phyloP scores from a whole-genome alignment of 129 eudicot genomes.

The Helichrysum umbraculigerum region DNA sequence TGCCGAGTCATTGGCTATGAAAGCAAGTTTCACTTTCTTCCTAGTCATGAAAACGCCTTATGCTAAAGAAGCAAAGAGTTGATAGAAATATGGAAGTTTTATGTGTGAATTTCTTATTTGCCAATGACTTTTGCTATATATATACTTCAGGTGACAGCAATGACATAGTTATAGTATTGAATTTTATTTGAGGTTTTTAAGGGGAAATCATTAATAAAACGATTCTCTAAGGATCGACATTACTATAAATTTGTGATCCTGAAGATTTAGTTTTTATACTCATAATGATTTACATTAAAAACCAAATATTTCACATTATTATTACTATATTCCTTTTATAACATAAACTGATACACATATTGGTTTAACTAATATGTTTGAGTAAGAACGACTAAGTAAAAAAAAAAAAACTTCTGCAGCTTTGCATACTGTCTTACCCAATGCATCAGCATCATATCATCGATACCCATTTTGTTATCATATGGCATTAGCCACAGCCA shows the following conservation, averaged over 20 bases:
- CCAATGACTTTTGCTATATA: constrained; percentile 36
- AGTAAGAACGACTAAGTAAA: background rate
- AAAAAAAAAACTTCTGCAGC: background rate
- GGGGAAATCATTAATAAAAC: background rate
- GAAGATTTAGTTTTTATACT: background rate
- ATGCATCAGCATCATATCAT: background rate
- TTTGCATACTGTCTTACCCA: background rate
- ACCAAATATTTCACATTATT: background rate
- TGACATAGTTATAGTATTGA: background rate
- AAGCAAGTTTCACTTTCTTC: constrained; percentile 42
- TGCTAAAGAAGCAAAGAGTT: constrained; percentile 25
- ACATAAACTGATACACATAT: background rate
- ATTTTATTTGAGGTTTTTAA: background rate
- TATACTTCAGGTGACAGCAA: constrained; percentile 9
- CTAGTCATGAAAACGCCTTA: constrained; percentile 33
- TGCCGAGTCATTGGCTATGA: constrained; percentile 38
- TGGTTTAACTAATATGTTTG: background rate
- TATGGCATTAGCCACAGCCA: background rate
- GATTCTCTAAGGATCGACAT: background rate
- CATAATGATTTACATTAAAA: constrained; percentile 15
- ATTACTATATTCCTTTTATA: background rate
- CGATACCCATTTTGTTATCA: too few relatives aligned
- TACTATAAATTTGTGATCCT: background rate
- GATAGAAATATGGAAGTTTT: constrained; percentile 32
- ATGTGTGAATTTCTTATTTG: constrained; percentile 24